Percentiles rank a stretch among this genome's conserved stretches.
Evolutionary conservation across 129 eudicot genomes (phyloP).

Genomic region (Gnaphalium uliginosum): DNA sequence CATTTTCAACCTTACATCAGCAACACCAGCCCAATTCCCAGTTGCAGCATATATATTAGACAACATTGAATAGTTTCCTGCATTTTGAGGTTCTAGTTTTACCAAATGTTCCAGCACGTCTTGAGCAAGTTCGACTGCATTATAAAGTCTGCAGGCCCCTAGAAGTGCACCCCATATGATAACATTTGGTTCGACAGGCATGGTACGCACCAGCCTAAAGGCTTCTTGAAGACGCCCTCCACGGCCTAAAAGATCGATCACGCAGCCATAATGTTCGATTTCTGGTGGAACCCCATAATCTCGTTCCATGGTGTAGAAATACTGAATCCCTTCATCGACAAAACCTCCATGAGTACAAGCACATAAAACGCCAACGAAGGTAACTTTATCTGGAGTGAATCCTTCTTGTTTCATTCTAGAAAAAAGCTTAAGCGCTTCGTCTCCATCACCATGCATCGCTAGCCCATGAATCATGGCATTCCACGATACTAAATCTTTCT

Average conservation of each 20-base stretch:
- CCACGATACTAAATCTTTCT: constrained; percentile 88
- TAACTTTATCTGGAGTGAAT: constrained; percentile 68
- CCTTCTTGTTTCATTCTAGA: constrained; percentile 67
- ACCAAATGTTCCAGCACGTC: constrained; percentile 60
- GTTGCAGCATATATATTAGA: constrained; percentile 78
- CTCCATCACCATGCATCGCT: constrained; percentile 85
- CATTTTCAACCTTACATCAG: constrained; percentile 61
- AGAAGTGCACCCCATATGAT: constrained; percentile 85
- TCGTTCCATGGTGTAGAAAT: constrained; percentile 70
- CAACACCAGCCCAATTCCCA: constrained; percentile 71
- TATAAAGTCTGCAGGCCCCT: constrained; percentile 81
- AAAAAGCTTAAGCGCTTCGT: constrained; percentile 66
- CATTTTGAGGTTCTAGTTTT: constrained; percentile 59
- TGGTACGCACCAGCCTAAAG: constrained; percentile 51
- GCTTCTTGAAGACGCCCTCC: constrained; percentile 86
- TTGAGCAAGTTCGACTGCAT: constrained; percentile 64
- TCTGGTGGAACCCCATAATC: constrained; percentile 63
- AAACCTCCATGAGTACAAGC: constrained; percentile 84
- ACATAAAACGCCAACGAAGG: constrained; percentile 73
- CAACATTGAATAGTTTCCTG: constrained; percentile 65
- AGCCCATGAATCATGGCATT: constrained; percentile 83
- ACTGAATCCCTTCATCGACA: constrained; percentile 56
- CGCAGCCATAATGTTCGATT: constrained; percentile 90
- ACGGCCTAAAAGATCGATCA: constrained; percentile 87
- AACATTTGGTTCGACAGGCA: constrained; percentile 89